Conservation (phyloP, 768 basidiomycete genomes). For the Inosperma sp. region DNA sequence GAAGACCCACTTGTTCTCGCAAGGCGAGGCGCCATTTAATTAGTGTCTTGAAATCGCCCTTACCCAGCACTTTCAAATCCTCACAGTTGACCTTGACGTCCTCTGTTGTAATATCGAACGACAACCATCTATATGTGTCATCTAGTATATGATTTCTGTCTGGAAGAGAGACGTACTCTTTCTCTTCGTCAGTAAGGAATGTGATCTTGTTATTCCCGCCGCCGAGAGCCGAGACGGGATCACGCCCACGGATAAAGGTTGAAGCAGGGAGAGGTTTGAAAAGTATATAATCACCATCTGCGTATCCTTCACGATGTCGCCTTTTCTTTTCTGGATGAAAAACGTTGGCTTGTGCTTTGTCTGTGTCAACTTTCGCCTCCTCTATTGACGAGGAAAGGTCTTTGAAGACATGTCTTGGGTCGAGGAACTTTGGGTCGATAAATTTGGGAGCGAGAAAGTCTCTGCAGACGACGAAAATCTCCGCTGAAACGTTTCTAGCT, state of each 20-base stretch:
- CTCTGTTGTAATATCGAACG: slow-evolving; percentile 61
- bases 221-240: slow-evolving; percentile 79
- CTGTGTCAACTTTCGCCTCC: slow-evolving; percentile 51
- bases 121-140: slow-evolving; percentile 59
- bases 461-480: slow-evolving; percentile 98
- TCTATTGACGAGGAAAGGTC: slow-evolving; percentile 56
- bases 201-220: slow-evolving; percentile 70
- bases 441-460: slow-evolving; percentile 91
- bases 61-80: slow-evolving; percentile 95
- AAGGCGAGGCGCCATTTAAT: slow-evolving; percentile 87
- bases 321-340: slow-evolving; percentile 98
- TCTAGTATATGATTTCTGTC: background rate
- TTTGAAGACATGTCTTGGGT: slow-evolving; percentile 97
- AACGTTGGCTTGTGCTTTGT: slow-evolving; percentile 80
- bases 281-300: slow-evolving; percentile 87
- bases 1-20: slow-evolving; percentile 73
- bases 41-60: slow-evolving; percentile 92
- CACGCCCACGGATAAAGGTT: slow-evolving; percentile 63
- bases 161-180: slow-evolving; percentile 42
- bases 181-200: slow-evolving; percentile 82
- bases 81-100: slow-evolving; percentile 82
- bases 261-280: slow-evolving; percentile 69
- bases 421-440: slow-evolving; percentile 97
- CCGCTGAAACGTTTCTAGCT: slow-evolving; percentile 92
- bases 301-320: slow-evolving; percentile 89